phyloP scores from a whole-genome alignment of 1,139 yeast genomes.

The Magnusiomyces paraingens region DNA sequence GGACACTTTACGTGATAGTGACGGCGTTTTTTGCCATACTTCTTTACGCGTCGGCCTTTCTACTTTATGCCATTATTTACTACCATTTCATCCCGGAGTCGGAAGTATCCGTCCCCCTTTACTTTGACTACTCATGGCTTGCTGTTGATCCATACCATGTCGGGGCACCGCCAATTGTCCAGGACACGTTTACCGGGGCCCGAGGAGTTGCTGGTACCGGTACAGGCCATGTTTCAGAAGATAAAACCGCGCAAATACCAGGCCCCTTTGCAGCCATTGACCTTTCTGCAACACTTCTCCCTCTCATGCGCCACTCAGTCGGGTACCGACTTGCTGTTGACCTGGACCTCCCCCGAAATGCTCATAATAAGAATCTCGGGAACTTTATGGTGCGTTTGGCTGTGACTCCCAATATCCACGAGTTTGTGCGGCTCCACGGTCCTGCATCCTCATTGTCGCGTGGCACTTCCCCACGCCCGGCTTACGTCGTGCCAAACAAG shows the following conservation, averaged over 20 bases:
- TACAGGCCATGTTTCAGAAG: conserved; percentile 1
- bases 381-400: conserved; percentile 28
- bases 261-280: conserved; percentile 11
- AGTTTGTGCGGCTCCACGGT: conserved; percentile 2
- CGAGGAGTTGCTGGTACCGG: conserved; percentile 2
- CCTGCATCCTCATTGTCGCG: neutral
- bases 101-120: neutral
- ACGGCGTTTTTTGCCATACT: neutral
- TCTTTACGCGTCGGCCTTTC: neutral
- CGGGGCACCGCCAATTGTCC: neutral
- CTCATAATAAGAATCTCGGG: conserved; percentile 28
- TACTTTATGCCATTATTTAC: neutral
- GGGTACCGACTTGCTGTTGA: conserved; percentile 27
- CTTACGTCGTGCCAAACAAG: neutral
- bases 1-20: conserved; percentile 1
- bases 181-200: conserved; percentile 1
- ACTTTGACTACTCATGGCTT: conserved; percentile 6
- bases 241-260: conserved; percentile 5
- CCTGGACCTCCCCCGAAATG: conserved; percentile 29
- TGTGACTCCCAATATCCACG: conserved; percentile 5
- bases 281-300: conserved; percentile 16
- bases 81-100: conserved; percentile 3
- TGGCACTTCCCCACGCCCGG: too few species aligned
- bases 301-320: conserved; percentile 15
- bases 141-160: neutral